A percentile compares a stretch with the other conserved stretches of the same genome.
phyloP scores from a whole-genome alignment of 495 filamentous ascomycete species.

The Filosporella fistucella region DNA sequence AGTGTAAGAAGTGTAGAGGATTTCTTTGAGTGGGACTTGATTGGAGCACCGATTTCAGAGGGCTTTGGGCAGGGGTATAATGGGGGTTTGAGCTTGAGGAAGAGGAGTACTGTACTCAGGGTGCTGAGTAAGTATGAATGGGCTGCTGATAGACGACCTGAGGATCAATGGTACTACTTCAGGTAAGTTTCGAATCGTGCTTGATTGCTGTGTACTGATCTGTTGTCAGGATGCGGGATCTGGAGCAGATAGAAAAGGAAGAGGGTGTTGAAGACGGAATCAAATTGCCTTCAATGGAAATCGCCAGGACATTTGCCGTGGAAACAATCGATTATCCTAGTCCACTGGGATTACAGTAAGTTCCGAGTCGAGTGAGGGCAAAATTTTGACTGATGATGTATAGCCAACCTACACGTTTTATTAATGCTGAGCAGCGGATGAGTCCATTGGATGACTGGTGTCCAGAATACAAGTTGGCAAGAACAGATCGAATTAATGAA shows the following conservation, averaged over 20 bases:
- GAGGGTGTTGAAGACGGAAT: slow-evolving; percentile 7
- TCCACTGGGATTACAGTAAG: slow-evolving; percentile 20
- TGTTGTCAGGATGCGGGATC: slow-evolving; percentile 5
- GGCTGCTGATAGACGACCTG: slow-evolving; percentile 4
- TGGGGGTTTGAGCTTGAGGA: slow-evolving; percentile 22
- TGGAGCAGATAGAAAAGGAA: slow-evolving; percentile 4
- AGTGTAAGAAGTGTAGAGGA: slow-evolving; percentile 17
- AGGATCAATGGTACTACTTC: slow-evolving; percentile 22
- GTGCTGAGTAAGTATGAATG: slow-evolving; percentile 12
- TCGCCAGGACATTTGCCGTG: slow-evolving; percentile 21
- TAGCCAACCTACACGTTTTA: slow-evolving; percentile 6
- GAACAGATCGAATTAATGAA: slow-evolving; percentile 3
- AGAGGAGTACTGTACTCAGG: slow-evolving; percentile 13
- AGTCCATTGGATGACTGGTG: slow-evolving; percentile 6
- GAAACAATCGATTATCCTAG: slow-evolving; percentile 20
- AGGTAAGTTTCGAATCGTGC: slow-evolving; percentile 2
- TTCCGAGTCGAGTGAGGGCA: neutral
- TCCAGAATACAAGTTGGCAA: slow-evolving; percentile 11
- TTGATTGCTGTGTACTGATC: neutral
- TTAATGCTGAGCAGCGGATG: neutral
- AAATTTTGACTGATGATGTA: neutral
- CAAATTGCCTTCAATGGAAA: slow-evolving; percentile 18
- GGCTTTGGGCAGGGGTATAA: slow-evolving; percentile 16
- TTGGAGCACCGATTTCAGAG: slow-evolving; percentile 17
- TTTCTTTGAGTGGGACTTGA: slow-evolving; percentile 23